Percentiles rank a stretch among this genome's conserved stretches.
Conservation (phyloP, 202 grass and related monocot species). For the Carex arenaria region DNA sequence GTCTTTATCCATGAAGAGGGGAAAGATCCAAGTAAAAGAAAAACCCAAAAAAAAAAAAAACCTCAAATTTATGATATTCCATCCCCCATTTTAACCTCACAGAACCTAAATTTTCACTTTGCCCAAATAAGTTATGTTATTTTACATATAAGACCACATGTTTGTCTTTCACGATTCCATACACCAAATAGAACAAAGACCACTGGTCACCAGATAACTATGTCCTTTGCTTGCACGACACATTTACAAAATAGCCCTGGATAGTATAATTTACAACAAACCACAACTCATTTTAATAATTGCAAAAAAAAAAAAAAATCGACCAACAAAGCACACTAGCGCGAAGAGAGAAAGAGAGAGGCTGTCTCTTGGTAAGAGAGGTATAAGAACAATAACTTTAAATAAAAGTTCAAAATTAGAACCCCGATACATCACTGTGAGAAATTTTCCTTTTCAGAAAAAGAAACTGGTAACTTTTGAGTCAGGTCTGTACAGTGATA, state of each 20-base stretch:
- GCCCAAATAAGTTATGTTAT: slow-evolving; percentile 22
- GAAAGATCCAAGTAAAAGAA: not conserved
- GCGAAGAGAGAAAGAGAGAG: slow-evolving; percentile 28
- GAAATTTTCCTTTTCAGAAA: not conserved
- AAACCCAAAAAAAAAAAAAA: too few species aligned
- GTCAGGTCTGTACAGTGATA: slow-evolving; percentile 60
- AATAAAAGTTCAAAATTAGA: slow-evolving; percentile 42
- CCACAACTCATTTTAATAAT: slow-evolving; percentile 35
- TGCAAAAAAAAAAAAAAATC: slow-evolving; percentile 38
- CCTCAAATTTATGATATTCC: not conserved
- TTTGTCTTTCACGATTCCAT: not conserved
- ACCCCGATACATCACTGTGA: slow-evolving; percentile 19
- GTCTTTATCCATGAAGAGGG: not conserved
- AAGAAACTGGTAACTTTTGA: slow-evolving; percentile 17
- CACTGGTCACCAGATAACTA: not conserved
- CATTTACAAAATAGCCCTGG: slow-evolving; percentile 21
- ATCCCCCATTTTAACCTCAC: not conserved
- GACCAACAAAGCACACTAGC: slow-evolving; percentile 40
- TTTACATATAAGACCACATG: slow-evolving; percentile 18
- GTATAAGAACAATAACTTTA: slow-evolving; percentile 47
- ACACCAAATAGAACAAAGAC: slow-evolving; percentile 10
- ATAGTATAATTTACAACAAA: slow-evolving; percentile 29
- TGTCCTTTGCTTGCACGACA: slow-evolving; percentile 18
- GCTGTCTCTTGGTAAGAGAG: slow-evolving; percentile 30
- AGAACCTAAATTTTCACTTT: slow-evolving; percentile 22